A percentile compares a stretch with the other conserved stretches of the same genome.
Evolutionary conservation across 2,329 filamentous ascomycete genomes (phyloP).

Genomic region (Aspergillus bombycis): DNA sequence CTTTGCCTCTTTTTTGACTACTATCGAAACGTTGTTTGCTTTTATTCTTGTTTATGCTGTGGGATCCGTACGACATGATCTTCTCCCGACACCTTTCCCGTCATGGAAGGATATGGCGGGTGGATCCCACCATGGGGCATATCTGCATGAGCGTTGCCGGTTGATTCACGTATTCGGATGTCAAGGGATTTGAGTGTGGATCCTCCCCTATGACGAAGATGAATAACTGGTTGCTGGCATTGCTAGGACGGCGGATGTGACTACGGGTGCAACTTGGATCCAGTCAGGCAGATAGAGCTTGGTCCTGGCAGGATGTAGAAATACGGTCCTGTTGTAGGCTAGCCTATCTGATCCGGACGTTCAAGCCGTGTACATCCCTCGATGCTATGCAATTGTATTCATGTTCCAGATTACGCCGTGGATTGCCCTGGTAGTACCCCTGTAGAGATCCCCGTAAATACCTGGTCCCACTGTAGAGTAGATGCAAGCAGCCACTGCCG

Average conservation of each 20-base stretch:
- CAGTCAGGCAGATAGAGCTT: not conserved
- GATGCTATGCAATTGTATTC: slow-evolving; percentile 9
- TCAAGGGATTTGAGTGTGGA: slow-evolving; percentile 9
- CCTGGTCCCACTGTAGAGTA: not conserved
- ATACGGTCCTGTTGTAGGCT: slow-evolving; percentile 4
- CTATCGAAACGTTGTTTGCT: slow-evolving; percentile 47
- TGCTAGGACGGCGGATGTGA: slow-evolving; percentile 16
- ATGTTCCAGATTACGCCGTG: not conserved
- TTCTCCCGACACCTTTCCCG: slow-evolving; percentile 16
- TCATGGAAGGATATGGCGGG: slow-evolving; percentile 12
- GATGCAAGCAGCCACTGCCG: not conserved
- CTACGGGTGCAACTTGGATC: slow-evolving; percentile 8
- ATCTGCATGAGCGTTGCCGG: slow-evolving; percentile 19
- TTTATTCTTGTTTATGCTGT: slow-evolving; percentile 34
- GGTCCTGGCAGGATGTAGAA: slow-evolving; percentile 3
- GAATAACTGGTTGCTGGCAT: slow-evolving; percentile 17
- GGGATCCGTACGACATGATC: slow-evolving; percentile 30
- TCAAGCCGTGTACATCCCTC: slow-evolving; percentile 11
- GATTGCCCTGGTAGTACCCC: slow-evolving; percentile 3
- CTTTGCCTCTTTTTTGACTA: slow-evolving; percentile 34
- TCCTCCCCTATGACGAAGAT: slow-evolving; percentile 18
- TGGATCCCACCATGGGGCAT: slow-evolving; percentile 13
- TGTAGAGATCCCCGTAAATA: not conserved
- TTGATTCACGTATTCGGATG: slow-evolving; percentile 18
- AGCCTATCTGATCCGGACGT: not conserved